phyloP scores from a whole-genome alignment of 2,329 filamentous ascomycete species.

The Trichoderma sp. region DNA sequence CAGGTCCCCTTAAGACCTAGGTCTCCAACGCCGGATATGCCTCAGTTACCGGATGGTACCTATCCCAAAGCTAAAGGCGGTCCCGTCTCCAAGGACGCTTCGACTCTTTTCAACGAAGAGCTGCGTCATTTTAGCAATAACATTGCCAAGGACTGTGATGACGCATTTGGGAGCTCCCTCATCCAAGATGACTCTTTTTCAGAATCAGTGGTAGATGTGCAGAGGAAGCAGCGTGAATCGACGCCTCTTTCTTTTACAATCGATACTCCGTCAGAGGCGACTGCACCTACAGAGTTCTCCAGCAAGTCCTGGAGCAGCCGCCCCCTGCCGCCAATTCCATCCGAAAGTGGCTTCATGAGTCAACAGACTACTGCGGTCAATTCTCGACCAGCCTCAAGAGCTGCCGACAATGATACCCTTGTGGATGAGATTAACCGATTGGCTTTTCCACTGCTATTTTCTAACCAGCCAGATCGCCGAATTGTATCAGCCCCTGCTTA shows the following conservation, averaged over 20 bases:
- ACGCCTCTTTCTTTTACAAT: conserved; percentile 45
- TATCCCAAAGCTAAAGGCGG: conserved; percentile 28
- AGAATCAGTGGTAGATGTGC: conserved; percentile 33
- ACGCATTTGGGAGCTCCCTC: conserved; percentile 75
- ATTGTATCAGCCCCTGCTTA: conserved; percentile 51
- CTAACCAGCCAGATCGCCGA: conserved; percentile 42
- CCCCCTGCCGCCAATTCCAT: conserved; percentile 51
- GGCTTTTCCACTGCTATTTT: conserved; percentile 33
- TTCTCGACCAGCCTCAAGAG: conserved; percentile 28
- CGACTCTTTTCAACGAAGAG: conserved; percentile 63
- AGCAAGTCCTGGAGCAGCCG: conserved; percentile 45
- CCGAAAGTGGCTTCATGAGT: conserved; percentile 26
- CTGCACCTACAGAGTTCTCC: conserved; percentile 31
- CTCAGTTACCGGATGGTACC: conserved; percentile 26
- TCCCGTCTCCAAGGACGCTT: conserved; percentile 27
- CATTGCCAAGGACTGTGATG: conserved; percentile 85
- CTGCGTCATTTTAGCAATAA: conserved; percentile 79
- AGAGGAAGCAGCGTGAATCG: conserved; percentile 34
- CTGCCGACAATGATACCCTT: conserved; percentile 18
- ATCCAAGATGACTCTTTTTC: conserved; percentile 40
- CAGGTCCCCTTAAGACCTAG: conserved; percentile 25
- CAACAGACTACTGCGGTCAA: conserved; percentile 22
- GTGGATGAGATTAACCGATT: conserved; percentile 28
- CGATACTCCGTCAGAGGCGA: conserved; percentile 31
- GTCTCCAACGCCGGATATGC: conserved; percentile 32